phyloP scores from a whole-genome alignment of 331 rosid species.

The Rhamnella rubrinervis region DNA sequence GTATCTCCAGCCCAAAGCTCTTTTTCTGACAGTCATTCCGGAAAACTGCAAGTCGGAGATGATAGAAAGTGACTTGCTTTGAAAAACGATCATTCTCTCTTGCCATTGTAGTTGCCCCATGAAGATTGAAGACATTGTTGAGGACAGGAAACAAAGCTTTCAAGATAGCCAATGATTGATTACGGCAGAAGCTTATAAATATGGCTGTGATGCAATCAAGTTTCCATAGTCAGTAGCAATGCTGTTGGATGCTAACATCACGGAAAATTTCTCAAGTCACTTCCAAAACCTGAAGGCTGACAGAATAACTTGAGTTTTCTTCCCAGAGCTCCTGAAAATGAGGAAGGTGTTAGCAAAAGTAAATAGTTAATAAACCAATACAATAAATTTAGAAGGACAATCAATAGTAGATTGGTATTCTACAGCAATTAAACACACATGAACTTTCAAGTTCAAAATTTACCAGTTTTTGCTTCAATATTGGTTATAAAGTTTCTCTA shows the following conservation, averaged over 20 bases:
- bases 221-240: constrained; percentile 91
- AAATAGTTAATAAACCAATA: neutral
- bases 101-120: constrained; percentile 90
- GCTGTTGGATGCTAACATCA: constrained; percentile 73
- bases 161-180: constrained; percentile 83
- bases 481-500: constrained; percentile 91
- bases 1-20: constrained; percentile 96
- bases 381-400: neutral
- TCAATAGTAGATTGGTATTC: neutral
- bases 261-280: constrained; percentile 76
- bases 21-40: constrained; percentile 85
- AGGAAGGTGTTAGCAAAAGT: constrained; percentile 20
- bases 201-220: constrained; percentile 90
- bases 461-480: constrained; percentile 96
- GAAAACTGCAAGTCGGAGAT: constrained; percentile 91
- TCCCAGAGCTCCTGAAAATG: constrained; percentile 94
- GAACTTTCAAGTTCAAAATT: neutral
- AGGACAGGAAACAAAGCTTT: constrained; percentile 83
- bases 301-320: constrained; percentile 93
- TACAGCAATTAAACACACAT: constrained; percentile 3
- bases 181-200: constrained; percentile 85
- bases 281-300: constrained; percentile 93
- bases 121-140: constrained; percentile 73
- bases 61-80: constrained; percentile 96
- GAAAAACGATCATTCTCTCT: constrained; percentile 97